Evolutionary conservation across 2,329 filamentous ascomycete species (phyloP), one percentile per base, ranked within the genome.

Genomic region (Neonectria neomacrospora): DNA sequence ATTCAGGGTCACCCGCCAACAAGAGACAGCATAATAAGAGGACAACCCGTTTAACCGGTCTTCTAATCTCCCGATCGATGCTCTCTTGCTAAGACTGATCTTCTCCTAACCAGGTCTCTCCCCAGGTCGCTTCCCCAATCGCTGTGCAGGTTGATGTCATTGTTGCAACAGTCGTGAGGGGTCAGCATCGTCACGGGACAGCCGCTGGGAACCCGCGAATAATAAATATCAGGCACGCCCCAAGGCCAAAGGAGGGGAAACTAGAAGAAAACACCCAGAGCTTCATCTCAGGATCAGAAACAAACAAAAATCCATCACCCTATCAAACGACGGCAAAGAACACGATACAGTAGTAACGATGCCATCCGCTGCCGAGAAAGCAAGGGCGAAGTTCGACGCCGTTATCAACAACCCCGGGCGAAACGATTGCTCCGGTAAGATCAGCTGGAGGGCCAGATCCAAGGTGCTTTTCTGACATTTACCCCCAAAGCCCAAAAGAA

Each of bases 161-260:
- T 57, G 47, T 53, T 61, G 53, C 53, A 45, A 52, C 53, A 6
- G 47, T 12, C 61, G 58, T 64, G 61, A 64, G 61, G 61, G 61
- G 61, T 64, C 41, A 44, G 22, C 48, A 22, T 14, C 48, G 48
- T 64, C 61, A 64, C 57, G 57, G 50, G 61, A 60, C 56, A 44
- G 14, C 14, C 18, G 8, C 18, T 8, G 23, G 14, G 20, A 23
- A 11, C 20, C 41, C 18, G 34, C 22, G 23, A 37, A 47, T 34
- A 30, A 53, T 56, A 60, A 56, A 61, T 53, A 59, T 22, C 10
- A 16, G 14, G 26, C 11, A n/a, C n/a, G 22, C 42, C 51, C 50
- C 42, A 42, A 39, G 12, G 22, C 10, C 10, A 22, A 37, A 9
- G 34, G 34, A 34, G n/a, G 30, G 14, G 18, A 45, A 48, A 12